A percentile compares a stretch with the other conserved stretches of the same genome.
Evolutionary conservation across 768 basidiomycete species (phyloP).

Genomic region (Mycena amicta): DNA sequence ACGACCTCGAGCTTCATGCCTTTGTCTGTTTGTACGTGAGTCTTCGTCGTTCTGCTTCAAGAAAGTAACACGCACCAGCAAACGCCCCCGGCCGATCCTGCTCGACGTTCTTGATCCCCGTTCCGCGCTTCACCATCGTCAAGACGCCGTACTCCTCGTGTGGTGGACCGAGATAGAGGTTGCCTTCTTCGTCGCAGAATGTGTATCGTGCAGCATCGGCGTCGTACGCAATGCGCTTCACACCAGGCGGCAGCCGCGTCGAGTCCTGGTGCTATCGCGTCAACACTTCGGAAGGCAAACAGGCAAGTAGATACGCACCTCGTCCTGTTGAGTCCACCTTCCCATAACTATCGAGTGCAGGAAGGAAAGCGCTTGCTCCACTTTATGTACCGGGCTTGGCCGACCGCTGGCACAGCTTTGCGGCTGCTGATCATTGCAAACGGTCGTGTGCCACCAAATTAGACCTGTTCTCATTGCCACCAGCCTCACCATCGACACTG

Average conservation of each 20-base stretch:
- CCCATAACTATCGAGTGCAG: constrained; percentile 32
- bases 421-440: too few species aligned
- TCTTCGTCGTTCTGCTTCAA: neutral
- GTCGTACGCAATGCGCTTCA: constrained; percentile 56
- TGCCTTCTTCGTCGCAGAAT: constrained; percentile 48
- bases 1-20: constrained; percentile 9
- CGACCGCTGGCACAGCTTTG: too few species aligned
- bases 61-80: neutral
- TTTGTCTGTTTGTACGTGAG: too few species aligned
- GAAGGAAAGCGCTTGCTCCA: too few species aligned
- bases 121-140: constrained; percentile 31
- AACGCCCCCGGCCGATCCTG: constrained; percentile 21
- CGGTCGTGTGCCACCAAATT: too few species aligned
- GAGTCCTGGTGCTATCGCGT: constrained; percentile 44
- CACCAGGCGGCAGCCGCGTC: constrained; percentile 45
- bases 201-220: constrained; percentile 53
- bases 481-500: too few species aligned
- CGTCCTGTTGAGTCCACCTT: constrained; percentile 35
- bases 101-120: constrained; percentile 26
- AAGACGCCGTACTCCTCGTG: constrained; percentile 49
- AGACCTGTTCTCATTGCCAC: too few species aligned
- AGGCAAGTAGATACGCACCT: constrained; percentile 32
- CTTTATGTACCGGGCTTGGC: too few species aligned
- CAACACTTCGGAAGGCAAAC: too few species aligned
- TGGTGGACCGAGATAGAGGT: constrained; percentile 46